phyloP scores from a whole-genome alignment of 768 basidiomycete species.

The Pilatotrama ljubarskyi region DNA sequence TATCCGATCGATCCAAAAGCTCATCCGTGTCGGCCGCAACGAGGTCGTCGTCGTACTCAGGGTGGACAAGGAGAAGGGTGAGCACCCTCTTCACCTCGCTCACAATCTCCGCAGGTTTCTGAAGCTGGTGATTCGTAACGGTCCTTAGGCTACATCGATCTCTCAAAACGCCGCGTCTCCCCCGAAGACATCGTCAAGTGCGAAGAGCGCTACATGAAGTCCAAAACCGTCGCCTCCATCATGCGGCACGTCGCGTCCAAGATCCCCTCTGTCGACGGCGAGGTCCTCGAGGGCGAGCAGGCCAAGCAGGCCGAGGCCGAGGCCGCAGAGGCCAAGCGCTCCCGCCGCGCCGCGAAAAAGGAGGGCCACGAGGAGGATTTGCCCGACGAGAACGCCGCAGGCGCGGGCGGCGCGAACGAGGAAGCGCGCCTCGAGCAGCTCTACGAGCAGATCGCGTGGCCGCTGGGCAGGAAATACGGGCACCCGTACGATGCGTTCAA shows the following conservation, averaged over 20 bases:
- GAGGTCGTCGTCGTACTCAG: slow-evolving; percentile 97
- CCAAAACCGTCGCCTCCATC: slow-evolving; percentile 92
- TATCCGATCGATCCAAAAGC: slow-evolving; percentile 95
- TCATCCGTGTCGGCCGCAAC: slow-evolving; percentile 96
- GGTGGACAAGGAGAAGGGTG: slow-evolving; percentile 99
- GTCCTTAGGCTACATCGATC: slow-evolving; percentile 90
- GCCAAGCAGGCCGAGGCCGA: slow-evolving; percentile 32
- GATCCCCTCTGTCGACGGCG: slow-evolving; percentile 48
- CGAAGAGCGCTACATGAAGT: slow-evolving; percentile 98
- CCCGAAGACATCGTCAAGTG: slow-evolving; percentile 99
- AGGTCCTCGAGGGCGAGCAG: slow-evolving; percentile 31
- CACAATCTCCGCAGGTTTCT: too few species aligned
- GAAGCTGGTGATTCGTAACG: background rate
- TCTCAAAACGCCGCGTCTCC: slow-evolving; percentile 96
- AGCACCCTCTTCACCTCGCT: slow-evolving; percentile 20
- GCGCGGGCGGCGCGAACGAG: slow-evolving; percentile 49
- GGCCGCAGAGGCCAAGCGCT: slow-evolving; percentile 47
- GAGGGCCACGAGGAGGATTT: slow-evolving; percentile 47
- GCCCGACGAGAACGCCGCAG: slow-evolving; percentile 41
- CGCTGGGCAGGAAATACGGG: slow-evolving; percentile 86
- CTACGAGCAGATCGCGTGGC: slow-evolving; percentile 93
- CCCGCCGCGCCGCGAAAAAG: slow-evolving; percentile 44
- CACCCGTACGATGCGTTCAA: slow-evolving; percentile 99
- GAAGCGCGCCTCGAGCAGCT: slow-evolving; percentile 81
- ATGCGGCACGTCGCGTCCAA: slow-evolving; percentile 89